Evolutionary conservation across 495 filamentous ascomycete genomes (phyloP), one percentile per base, ranked within the genome.

Genomic region (Penicillium malachiteum): DNA sequence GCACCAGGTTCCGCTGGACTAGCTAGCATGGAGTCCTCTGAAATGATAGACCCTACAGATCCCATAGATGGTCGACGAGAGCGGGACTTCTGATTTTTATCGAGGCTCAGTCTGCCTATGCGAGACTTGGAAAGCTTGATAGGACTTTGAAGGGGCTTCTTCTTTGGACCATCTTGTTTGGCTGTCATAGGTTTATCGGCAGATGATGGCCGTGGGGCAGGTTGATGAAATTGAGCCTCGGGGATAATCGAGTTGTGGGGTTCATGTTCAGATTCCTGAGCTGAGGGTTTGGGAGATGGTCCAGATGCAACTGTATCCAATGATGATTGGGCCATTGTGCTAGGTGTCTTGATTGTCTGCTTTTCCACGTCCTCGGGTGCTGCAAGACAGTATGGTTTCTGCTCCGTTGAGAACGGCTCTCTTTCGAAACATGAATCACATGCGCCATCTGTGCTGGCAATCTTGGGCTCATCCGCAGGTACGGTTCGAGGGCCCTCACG

Each of bases 111-210:
- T 14, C 60, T 65, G 10, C 50, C 68, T 21, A 62, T 63, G 10
- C 71, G 67, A 5, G 16, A 30, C 48, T 69, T 71, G 16, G 67
- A 67, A 10, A 77, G 66, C 37, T 74, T 77, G 32, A 77, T 77
- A 2, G 74, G 74, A 21, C 74, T 77, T 31, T 77, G 69, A 17
- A 77, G 47, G 12, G 65, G 72, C 38, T 67, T 35, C 63, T 67
- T 1, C 31, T 52, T 52, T 18, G 63, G 46, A 17, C 61, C 45
- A 7, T 11, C 32, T 10, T 60, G 50, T 18, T 40, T 14, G 3
- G 42, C 45, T 30, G 44, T 37, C n/a, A 33, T 16, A 0, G 52
- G 56, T 41, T 62, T 39, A 16, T 33, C 32, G 30, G 13, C 18
- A 9, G 50, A 26, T n/a, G 10, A 3, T 17, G 43, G 5, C n/a